Evolutionary conservation across 805 yeast genomes (phyloP), one percentile per base, ranked within the genome.

Genomic region (Debaryomyces prosopidis): DNA sequence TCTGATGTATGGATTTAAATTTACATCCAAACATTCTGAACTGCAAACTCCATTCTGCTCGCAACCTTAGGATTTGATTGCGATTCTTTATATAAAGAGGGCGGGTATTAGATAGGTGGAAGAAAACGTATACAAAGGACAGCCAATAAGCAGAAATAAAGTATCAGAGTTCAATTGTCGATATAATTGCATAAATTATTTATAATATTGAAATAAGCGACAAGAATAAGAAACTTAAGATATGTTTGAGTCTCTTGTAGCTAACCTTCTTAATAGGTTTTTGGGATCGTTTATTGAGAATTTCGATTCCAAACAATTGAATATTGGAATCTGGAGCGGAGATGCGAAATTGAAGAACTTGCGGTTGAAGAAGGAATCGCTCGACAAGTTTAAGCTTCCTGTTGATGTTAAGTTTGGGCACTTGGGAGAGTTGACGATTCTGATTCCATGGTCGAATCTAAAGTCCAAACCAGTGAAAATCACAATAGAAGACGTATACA

Each of bases 271-370:
- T 48, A 84, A 84, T 59, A 60, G 85, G 51, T 75, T 83, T 47
- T 62, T 84, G 36, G 89, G 89, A 1, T 74, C 81, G 26, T 89
- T 90, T 63, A 90, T 92, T 40, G 96, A 95, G 68, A 88, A 95
- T 66, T 94, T 94, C 65, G 99, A 94, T 68, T 90, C 98, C 14
- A 88, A 87, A 54, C 97, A 94, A 60, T 71, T 94, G 58, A 91
- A 94, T 56, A 91, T 94, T 44, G 99, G 98, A 4, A 90, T 94
- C 28, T 91, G 98, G 96, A 82, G 90, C 57, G 99, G 99, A 31
- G 98, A 94, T 71, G 98, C 91, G 26, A 88, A 88, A 61, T 73
- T 94, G 44, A 77, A 76, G 50, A 84, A 91, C 61, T 76, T 95
- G 49, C 78, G 84, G 46, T 72, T 94, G 47, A 89, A 88, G 66